A percentile compares a stretch with the other conserved stretches of the same genome.
Evolutionary conservation across 2,329 filamentous ascomycete genomes (phyloP).

Genomic region (Colletotrichum zoysiae): DNA sequence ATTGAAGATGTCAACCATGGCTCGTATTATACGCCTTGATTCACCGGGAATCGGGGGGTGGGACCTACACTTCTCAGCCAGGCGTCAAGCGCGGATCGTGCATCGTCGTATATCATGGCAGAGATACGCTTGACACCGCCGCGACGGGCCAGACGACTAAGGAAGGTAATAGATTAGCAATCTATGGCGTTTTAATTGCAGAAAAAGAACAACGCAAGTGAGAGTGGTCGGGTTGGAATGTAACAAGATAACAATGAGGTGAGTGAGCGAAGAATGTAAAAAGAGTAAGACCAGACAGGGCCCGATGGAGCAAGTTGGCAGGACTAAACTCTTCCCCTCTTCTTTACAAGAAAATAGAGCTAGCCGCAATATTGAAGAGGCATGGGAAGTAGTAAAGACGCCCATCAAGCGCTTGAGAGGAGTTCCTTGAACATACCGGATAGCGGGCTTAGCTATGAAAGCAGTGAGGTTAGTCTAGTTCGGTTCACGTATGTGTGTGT

Average conservation of each 20-base stretch:
- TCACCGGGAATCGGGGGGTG: neutral
- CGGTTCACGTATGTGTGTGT: slow-evolving; percentile 34
- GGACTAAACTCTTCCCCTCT: neutral
- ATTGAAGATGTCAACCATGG: slow-evolving; percentile 32
- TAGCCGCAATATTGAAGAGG: neutral
- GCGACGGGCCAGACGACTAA: slow-evolving; percentile 77
- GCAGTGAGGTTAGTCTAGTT: slow-evolving; percentile 20
- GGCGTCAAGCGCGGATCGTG: slow-evolving; percentile 63
- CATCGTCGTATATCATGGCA: slow-evolving; percentile 71
- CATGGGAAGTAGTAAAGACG: slow-evolving; percentile 24
- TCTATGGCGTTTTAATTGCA: neutral
- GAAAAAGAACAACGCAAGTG: neutral
- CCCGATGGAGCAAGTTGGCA: neutral
- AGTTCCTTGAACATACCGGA: slow-evolving; percentile 56
- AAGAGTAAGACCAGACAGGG: neutral
- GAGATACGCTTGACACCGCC: slow-evolving; percentile 84
- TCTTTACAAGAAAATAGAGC: neutral
- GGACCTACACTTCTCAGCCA: slow-evolving; percentile 61
- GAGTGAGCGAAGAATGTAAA: neutral
- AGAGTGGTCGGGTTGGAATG: neutral
- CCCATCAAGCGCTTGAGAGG: slow-evolving; percentile 19
- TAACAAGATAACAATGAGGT: neutral
- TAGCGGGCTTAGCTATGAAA: slow-evolving; percentile 64
- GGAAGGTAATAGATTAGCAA: neutral
- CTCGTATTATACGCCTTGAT: neutral